Evolutionary conservation across 169 alveolate species (phyloP).

Genomic region (Cryptosporidium canis): DNA sequence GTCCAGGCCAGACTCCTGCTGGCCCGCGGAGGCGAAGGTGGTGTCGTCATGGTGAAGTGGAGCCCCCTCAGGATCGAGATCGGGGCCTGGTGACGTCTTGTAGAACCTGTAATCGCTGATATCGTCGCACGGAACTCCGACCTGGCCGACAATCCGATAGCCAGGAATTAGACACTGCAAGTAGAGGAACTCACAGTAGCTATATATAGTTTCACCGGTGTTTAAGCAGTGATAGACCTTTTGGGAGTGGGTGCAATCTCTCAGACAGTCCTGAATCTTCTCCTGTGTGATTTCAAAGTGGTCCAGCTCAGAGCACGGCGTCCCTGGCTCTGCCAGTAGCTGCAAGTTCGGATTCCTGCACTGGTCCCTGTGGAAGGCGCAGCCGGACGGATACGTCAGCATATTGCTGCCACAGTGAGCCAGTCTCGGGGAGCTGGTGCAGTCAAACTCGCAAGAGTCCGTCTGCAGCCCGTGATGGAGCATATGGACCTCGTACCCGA

Average conservation of each 20-base stretch:
- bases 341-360: constrained; percentile 45
- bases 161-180: constrained; percentile 50
- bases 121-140: constrained; percentile 65
- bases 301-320: constrained; percentile 37
- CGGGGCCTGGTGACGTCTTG: background rate
- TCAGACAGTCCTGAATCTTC: constrained; percentile 45
- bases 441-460: constrained; percentile 53
- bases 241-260: constrained; percentile 48
- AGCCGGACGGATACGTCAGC: constrained; percentile 63
- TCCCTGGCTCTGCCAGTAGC: constrained; percentile 56
- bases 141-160: constrained; percentile 22
- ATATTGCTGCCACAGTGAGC: constrained; percentile 68
- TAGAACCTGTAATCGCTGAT: constrained; percentile 1
- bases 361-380: constrained; percentile 64
- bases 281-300: constrained; percentile 9
- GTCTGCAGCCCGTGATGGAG: constrained; percentile 24
- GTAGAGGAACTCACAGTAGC: constrained; percentile 60
- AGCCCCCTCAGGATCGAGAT: background rate
- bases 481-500: constrained; percentile 12
- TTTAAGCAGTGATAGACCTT: constrained; percentile 55
- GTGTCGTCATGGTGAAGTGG: background rate
- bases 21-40: background rate
- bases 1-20: background rate
- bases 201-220: constrained; percentile 58
- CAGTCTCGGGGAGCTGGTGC: constrained; percentile 51